A percentile compares a stretch with the other conserved stretches of the same genome.
phyloP scores from a whole-genome alignment of 495 filamentous ascomycete genomes.

The Podospora conica region DNA sequence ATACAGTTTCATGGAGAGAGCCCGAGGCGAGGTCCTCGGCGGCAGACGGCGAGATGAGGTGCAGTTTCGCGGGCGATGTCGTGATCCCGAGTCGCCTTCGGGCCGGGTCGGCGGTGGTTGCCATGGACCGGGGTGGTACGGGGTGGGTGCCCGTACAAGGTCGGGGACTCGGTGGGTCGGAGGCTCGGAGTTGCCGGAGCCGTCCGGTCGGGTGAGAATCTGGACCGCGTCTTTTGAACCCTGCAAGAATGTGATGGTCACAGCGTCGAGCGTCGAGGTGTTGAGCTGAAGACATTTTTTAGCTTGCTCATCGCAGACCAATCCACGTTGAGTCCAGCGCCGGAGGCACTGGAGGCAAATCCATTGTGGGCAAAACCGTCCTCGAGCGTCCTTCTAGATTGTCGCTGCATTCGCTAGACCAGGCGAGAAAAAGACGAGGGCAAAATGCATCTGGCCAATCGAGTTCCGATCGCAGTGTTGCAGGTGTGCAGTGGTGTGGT shows the following conservation, averaged over 20 bases:
- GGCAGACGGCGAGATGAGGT: background rate
- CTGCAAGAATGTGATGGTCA: background rate
- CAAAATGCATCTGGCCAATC: slow-evolving; percentile 3
- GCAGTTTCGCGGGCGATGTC: background rate
- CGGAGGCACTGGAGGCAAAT: background rate
- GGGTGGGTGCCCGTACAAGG: background rate
- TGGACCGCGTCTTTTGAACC: background rate
- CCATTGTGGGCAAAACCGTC: background rate
- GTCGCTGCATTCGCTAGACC: background rate
- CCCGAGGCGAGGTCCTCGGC: background rate
- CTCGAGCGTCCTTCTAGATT: slow-evolving; percentile 3
- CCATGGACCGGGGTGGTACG: background rate
- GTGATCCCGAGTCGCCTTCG: background rate
- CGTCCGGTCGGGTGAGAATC: background rate
- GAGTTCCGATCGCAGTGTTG: background rate
- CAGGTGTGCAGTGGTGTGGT: background rate
- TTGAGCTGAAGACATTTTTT: background rate
- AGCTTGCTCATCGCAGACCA: background rate
- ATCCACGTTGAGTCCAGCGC: background rate
- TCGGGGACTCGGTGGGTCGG: background rate
- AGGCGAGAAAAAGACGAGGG: background rate
- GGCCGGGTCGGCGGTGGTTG: background rate
- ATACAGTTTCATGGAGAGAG: background rate
- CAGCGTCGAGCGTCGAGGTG: background rate
- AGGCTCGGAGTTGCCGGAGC: background rate